Percentiles rank a stretch among this genome's conserved stretches.
Conservation (phyloP, 1,284 basidiomycete species). For the Boletus holoroseus region DNA sequence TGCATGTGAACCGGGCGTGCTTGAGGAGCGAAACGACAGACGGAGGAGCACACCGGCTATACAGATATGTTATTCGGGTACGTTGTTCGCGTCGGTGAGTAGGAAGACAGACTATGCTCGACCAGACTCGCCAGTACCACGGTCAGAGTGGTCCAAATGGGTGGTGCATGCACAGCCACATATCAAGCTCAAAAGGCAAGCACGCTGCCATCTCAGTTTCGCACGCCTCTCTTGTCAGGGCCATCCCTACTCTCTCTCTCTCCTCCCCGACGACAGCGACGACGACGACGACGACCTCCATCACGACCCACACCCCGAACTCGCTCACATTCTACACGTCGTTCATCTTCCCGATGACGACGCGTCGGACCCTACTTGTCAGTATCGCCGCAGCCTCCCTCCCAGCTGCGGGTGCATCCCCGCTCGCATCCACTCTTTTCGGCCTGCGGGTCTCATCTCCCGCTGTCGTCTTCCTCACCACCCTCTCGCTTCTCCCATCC, state of each 20-base stretch:
- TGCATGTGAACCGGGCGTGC: constrained; percentile 20
- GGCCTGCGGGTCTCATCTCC: constrained; percentile 60
- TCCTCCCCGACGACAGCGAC: constrained; percentile 17
- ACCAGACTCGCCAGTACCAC: background rate
- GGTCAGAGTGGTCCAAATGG: background rate
- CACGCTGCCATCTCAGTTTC: constrained; percentile 23
- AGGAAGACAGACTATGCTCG: background rate
- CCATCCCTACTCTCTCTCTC: constrained; percentile 22
- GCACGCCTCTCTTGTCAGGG: constrained; percentile 28
- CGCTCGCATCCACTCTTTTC: constrained; percentile 42
- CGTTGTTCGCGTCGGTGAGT: constrained; percentile 12
- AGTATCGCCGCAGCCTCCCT: constrained; percentile 24
- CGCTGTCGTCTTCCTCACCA: constrained; percentile 51
- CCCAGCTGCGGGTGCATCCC: constrained; percentile 27
- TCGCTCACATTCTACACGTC: background rate
- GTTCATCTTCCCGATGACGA: constrained; percentile 19
- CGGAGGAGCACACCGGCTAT: background rate
- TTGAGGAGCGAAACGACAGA: constrained; percentile 14
- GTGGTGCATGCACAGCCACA: constrained; percentile 25
- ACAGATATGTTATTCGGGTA: constrained; percentile 9
- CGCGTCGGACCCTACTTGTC: constrained; percentile 25
- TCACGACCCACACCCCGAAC: constrained; percentile 10
- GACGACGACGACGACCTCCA: constrained; percentile 18
- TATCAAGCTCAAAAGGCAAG: constrained; percentile 31
- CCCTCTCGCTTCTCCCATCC: constrained; percentile 53